Evolutionary conservation across 371 early-diverging fungal species (phyloP), one percentile per base, ranked within the genome.

Genomic region (Capniomyces stellatus): DNA sequence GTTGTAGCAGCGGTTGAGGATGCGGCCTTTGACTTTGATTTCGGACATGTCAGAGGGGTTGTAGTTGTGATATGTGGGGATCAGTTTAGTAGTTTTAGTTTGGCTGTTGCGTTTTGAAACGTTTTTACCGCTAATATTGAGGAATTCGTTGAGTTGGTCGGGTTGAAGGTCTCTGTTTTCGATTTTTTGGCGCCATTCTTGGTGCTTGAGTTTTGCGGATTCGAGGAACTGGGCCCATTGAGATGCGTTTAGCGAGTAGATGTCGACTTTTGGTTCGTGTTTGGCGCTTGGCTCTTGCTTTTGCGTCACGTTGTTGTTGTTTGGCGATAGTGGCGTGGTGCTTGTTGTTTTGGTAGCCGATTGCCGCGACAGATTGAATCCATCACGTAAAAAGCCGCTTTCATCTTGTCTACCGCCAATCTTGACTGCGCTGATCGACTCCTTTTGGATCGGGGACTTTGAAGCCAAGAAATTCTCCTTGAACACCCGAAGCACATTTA

Each of bases 391-490:
- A 6, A 15, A 35, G 15, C 15, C 35, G 35, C 35, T 35, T 6
- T 10, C 6, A 6, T 6, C 6, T 6, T 10, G 35, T 35, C 35
- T 35, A 15, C 15, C 15, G 6, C 10, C 10, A 15, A 35, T 6
- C 15, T 10, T 35, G 35, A 35, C 35, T 6, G 10, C 15, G 10
- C 15, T 35, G 15, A 35, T 10, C 10, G 35, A 10, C 15, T 35
- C 35, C 10, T 6, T 10, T 35, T 35, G 10, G 15, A 35, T 54
- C 10, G 81, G 78, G 31, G 65, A 64, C 39, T 66, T 71, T 18
- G 82, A 81, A 42, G 62, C 61, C 2, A 75, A 74, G 54, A 84
- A 84, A 61, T 82, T 82, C 47, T 83, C 82, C 56, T 78, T 79
- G 61, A 61, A 65, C 18, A 63, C 19, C 41, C 53, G 46, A 15